Base-by-base conservation (phyloP, 2,329 filamentous ascomycete species). In the Colletotrichum musae region DNA sequence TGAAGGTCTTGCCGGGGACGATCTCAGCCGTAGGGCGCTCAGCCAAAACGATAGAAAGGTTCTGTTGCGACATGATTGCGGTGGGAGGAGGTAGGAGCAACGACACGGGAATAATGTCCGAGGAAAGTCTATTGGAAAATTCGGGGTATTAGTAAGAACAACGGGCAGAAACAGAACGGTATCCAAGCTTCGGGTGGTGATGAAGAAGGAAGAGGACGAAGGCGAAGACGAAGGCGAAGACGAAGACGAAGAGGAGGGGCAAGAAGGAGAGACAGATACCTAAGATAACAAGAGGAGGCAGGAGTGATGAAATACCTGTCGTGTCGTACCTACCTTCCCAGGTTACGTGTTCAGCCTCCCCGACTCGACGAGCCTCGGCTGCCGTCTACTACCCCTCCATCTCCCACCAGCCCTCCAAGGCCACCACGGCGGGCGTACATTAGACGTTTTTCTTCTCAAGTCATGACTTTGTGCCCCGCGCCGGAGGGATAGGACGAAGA, bases 1-100 rank as follows among this genome's bases (percentile, higher is more conserved):
- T 81, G 80, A 94, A 93, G 15, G 92, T 93, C 77, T 89, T 80
- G 68, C 90, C 90, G 3, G 89, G 88, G 64, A 93, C 78, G 78
- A 94, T 90, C 69, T 84, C 80, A 61, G 79, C 83, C 62, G 80
- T 84, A 10, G 92, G 92, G 58, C 92, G 85, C 80, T 93, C 86
- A 60, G 88, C 89, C 68, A 94, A 88, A 71, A 88, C 83, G 70
- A 92, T 81, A 48, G 83, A 83, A 53, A 81, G 78, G 77, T 85
- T 86, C 21, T 85, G 78, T 57, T 78, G 79, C 51, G 78, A 74
- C 84, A 86, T 86, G n/a, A 53, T 36, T 77, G 74, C 4, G 32
- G 7, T 41, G 18, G 39, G 15, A 43, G 10, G n/a, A 24, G 32
- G n/a, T 16, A 50, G 12, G 26, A 50, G n/a, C 13, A 26, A 51